A percentile compares a stretch with the other conserved stretches of the same genome.
Conservation (phyloP, 371 early-diverging fungal species). For the Dichotomocladium elegans region DNA sequence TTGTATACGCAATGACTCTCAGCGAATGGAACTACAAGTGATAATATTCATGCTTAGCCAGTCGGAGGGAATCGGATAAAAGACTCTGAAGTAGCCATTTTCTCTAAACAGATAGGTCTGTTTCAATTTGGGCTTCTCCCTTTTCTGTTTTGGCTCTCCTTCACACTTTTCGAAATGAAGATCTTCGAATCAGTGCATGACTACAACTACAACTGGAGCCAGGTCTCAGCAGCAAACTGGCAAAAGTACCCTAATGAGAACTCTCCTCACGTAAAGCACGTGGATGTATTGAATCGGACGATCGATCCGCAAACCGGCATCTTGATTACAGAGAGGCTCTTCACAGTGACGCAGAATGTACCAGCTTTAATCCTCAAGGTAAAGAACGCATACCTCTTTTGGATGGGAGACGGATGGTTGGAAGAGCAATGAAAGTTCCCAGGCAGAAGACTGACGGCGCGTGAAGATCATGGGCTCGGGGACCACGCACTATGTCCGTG, state of each 20-base stretch:
- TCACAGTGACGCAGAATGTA: constrained; percentile 84
- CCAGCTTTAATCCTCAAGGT: constrained; percentile 71
- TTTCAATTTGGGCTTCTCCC: no score
- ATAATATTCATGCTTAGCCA: no score
- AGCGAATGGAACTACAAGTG: no score
- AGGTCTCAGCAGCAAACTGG: constrained; percentile 91
- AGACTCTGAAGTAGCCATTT: no score
- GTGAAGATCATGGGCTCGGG: constrained; percentile 59
- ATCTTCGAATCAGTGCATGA: constrained; percentile 70
- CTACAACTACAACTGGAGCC: constrained; percentile 77
- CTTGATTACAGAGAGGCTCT: constrained; percentile 84
- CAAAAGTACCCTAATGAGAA: constrained; percentile 95
- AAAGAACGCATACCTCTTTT: background rate
- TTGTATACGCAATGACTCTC: no score
- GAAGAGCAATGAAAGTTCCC: no score
- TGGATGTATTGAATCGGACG: constrained; percentile 80
- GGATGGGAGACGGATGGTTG: background rate
- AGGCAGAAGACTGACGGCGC: no score
- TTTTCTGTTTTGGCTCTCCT: no score
- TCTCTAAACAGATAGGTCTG: no score
- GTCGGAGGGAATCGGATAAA: no score
- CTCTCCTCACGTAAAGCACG: constrained; percentile 86
- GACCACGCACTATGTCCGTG: constrained; percentile 81
- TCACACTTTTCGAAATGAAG: no score
- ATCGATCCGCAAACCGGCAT: constrained; percentile 84